Percentiles rank a stretch among this genome's conserved stretches.
phyloP scores from a whole-genome alignment of 345 rosid genomes.

The Lepidium africanum region DNA sequence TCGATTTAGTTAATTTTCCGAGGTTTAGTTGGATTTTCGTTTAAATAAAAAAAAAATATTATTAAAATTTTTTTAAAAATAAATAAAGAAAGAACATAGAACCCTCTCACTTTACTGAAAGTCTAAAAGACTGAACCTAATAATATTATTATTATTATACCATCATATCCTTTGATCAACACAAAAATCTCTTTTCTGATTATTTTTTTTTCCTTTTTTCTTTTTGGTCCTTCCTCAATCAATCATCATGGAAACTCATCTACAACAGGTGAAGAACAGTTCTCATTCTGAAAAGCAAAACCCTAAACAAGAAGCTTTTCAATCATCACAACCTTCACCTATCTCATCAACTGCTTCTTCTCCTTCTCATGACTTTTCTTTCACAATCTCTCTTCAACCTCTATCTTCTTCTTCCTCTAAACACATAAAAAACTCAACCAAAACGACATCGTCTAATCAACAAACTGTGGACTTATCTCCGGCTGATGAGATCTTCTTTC shows the following conservation, averaged over 20 bases:
- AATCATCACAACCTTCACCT: slow-evolving; percentile 30
- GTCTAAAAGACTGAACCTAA: slow-evolving; percentile 1
- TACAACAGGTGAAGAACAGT: slow-evolving; percentile 34
- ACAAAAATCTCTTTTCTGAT: slow-evolving; percentile 15
- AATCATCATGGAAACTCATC: slow-evolving; percentile 45
- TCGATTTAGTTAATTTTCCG: too few relatives aligned
- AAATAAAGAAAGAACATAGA: neutral
- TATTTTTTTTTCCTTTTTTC: neutral
- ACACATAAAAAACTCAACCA: slow-evolving; percentile 20
- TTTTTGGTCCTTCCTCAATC: neutral
- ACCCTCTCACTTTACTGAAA: neutral
- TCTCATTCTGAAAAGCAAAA: slow-evolving; percentile 31
- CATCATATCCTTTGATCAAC: slow-evolving; percentile 25
- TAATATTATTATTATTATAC: slow-evolving; percentile 19
- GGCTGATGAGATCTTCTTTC: slow-evolving; percentile 96
- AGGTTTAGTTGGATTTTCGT: too few relatives aligned
- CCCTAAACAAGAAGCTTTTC: slow-evolving; percentile 30
- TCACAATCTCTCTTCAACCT: slow-evolving; percentile 77
- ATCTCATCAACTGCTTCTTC: slow-evolving; percentile 66
- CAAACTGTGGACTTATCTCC: slow-evolving; percentile 77
- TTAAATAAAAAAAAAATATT: too few relatives aligned
- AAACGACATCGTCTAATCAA: slow-evolving; percentile 29
- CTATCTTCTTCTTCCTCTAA: slow-evolving; percentile 30
- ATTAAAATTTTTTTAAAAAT: too few relatives aligned
- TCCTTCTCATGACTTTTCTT: slow-evolving; percentile 93